Evolutionary conservation across 2,329 filamentous ascomycete species (phyloP).

Genomic region (Hypocreales sp.): DNA sequence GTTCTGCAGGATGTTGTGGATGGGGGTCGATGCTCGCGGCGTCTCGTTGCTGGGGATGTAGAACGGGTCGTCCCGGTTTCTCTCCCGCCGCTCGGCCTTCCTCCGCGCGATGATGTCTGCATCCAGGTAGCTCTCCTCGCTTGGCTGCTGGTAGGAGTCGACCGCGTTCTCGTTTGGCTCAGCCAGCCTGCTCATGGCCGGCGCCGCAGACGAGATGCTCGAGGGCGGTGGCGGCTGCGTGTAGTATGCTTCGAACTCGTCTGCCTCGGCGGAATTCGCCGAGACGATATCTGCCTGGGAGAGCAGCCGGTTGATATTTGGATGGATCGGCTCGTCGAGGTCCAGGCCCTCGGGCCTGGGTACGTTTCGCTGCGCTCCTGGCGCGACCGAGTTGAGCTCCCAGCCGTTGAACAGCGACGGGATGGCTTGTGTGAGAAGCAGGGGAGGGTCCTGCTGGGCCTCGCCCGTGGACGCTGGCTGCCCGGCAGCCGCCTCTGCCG

Average conservation of each 20-base stretch:
- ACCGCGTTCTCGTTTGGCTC: conserved; percentile 32
- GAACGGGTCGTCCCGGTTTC: conserved; percentile 87
- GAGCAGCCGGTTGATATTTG: conserved; percentile 53
- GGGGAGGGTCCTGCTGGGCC: conserved; percentile 50
- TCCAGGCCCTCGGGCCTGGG: conserved; percentile 62
- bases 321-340: conserved; percentile 69
- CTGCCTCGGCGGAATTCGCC: conserved; percentile 36
- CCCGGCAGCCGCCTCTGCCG: conserved; percentile 61
- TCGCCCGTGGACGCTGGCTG: conserved; percentile 43
- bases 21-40: conserved; percentile 55
- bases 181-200: conserved; percentile 37
- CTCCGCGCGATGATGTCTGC: conserved; percentile 58
- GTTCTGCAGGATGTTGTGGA: conserved; percentile 59
- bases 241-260: conserved; percentile 55
- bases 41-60: conserved; percentile 55
- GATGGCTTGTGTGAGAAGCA: conserved; percentile 80
- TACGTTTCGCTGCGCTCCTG: conserved; percentile 71
- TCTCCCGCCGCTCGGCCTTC: conserved; percentile 62
- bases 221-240: conserved; percentile 36
- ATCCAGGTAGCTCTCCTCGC: conserved; percentile 52
- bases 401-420: conserved; percentile 74
- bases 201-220: conserved; percentile 32
- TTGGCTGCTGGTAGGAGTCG: conserved; percentile 43
- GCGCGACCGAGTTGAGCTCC: conserved; percentile 83
- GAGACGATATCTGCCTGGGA: conserved; percentile 36